Base-by-base conservation (phyloP, 2,329 filamentous ascomycete species). In the Beauveria sp. region DNA sequence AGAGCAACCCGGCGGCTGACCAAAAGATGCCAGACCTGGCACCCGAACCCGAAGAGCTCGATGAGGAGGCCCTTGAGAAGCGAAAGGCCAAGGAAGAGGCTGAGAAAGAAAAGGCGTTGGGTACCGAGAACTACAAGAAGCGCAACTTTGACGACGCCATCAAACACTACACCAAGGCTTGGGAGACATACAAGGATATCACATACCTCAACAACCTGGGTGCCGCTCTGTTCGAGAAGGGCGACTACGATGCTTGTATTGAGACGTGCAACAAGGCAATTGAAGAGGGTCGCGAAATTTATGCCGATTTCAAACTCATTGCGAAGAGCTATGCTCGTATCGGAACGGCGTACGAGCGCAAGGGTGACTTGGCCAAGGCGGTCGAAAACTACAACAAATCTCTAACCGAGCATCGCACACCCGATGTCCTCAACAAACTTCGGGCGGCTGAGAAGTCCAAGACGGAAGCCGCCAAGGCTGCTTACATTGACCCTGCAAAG, bases 261-360 rank as follows among this genome's bases (percentile, higher is more conserved):
- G 90, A 96, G 69, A 79, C 87, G 18, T 99, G 94, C 78, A 86
- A 90, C 69, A 86, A 91, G 77, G 94, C 96, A 12, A 84, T 96
- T 59, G 89, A 96, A 67, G 89, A 97, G 74, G 94, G 94, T 61
- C 91, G 94, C 62, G 84, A 89, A 68, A 86, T 96, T 67, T 89
- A 92, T 61, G 92, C 94, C 65, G 94, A 99, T 78, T 99, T 97
- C 82, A 99, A 99, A 85, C 83, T 92, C 71, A 93, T 99, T 66
- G 92, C 96, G 72, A 97, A 97, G 86, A 90, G 93, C n/a, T 97
- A 94, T 70, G 92, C 92, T 44, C 91, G 94, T 68, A 96, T 99
- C 67, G 94, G 94, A 65, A 84, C 87, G n/a, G 87, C 93, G 0
- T 92, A 97, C 73, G 94, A 99, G 81, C 96, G 92, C 79, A 77